Base-by-base conservation (phyloP, 352 stramenopile species). In the Globisporangium ultimum region DNA sequence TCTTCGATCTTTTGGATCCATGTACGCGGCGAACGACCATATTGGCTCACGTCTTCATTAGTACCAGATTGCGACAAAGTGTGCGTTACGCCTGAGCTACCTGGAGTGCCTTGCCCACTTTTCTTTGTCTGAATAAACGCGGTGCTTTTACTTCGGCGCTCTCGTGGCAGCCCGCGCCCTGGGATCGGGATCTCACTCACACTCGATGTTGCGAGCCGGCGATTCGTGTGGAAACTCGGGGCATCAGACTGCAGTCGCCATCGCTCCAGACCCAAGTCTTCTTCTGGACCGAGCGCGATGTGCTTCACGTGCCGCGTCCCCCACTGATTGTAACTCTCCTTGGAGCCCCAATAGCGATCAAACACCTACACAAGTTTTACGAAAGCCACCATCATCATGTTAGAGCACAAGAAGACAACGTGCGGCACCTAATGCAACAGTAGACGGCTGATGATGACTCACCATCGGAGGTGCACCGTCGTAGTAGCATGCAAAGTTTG, bases 1-100 rank as follows among this genome's bases (percentile, higher is more conserved):
- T 84, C 80, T 42, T 91, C 84, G 20, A 93, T 76, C 7, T 83
- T 78, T 55, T 93, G 81, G 53, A 93, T 80, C 81, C 81, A 93
- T 10, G 74, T 78, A 48, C 84, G 78, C 1, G 84, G 81, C 2
- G 84, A 89, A 0, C 72, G 73, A 22, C 76, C 80, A 50, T 71
- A 68, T n/a, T 71, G 28, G 17, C 78, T 69, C 40, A 43, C 52
- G 38, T 84, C 76, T 7, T 80, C 76, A 17, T 87, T 71, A 41
- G 71, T 46, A 48, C 53, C 21, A 34, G 57, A 12, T 7, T 60
- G 36, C 2, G 36, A 36, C 36, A 36, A 36, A 18, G 42, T 58
- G 46, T 62, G 54, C 54, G n/a, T 41, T 20, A 21, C 60, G 55
- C 41, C 65, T 21, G 21, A 34, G 20, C 5, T 64, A 57, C 55